phyloP scores from a whole-genome alignment of 805 yeast species.

The Metschnikowia borealis region DNA sequence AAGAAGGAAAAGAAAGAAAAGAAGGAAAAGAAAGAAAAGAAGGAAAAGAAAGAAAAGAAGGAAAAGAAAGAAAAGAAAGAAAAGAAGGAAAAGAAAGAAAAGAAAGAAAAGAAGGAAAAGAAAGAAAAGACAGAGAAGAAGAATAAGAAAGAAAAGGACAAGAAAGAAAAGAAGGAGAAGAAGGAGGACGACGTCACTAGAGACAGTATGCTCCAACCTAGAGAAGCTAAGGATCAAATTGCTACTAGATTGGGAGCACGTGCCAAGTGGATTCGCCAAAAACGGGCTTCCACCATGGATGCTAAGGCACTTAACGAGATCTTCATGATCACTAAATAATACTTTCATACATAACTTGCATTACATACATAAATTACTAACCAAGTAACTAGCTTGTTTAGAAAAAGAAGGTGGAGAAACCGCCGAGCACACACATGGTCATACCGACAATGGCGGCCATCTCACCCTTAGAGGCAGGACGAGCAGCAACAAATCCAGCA shows the following conservation, averaged over 20 bases:
- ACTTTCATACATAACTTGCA: constrained; percentile 1
- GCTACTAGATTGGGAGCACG: constrained; percentile 55
- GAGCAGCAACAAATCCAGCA: constrained; percentile 21
- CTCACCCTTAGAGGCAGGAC: constrained; percentile 28
- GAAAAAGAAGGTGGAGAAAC: constrained; percentile 35
- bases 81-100: constrained; percentile 8
- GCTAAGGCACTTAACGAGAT: constrained; percentile 86
- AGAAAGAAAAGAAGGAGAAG: constrained; percentile 21
- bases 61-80: not conserved
- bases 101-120: constrained; percentile 8
- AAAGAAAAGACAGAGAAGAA: constrained; percentile 2
- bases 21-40: constrained; percentile 21
- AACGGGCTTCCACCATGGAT: constrained; percentile 88
- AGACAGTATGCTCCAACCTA: constrained; percentile 24
- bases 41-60: constrained; percentile 14
- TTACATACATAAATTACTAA: not conserved
- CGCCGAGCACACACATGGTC: constrained; percentile 41
- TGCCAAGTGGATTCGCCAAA: constrained; percentile 83
- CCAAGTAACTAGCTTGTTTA: constrained; percentile 6
- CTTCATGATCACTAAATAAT: constrained; percentile 68
- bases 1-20: constrained; percentile 31
- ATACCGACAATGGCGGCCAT: constrained; percentile 31
- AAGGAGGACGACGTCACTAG: constrained; percentile 29
- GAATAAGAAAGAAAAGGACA: constrained; percentile 9
- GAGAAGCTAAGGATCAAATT: constrained; percentile 17